Evolutionary conservation across 495 filamentous ascomycete genomes (phyloP).

Genomic region (Neurospora tetrasperma): DNA sequence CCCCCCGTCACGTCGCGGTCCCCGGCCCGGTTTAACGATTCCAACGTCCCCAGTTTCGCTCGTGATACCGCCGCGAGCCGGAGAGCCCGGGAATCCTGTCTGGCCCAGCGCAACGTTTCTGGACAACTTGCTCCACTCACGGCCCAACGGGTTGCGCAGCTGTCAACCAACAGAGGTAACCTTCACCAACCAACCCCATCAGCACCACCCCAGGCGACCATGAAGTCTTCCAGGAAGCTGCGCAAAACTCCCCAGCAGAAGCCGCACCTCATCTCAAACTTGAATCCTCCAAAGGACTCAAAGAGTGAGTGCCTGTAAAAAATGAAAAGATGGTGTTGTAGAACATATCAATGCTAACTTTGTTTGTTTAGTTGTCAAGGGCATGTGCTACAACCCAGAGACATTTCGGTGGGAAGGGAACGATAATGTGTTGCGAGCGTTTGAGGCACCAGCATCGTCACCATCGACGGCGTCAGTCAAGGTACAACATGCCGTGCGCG

Average conservation of each 20-base stretch:
- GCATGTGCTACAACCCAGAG: slow-evolving; percentile 86
- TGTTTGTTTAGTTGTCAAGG: slow-evolving; percentile 58
- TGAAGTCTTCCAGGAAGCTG: slow-evolving; percentile 43
- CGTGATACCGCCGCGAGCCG: slow-evolving; percentile 87
- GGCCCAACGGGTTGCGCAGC: slow-evolving; percentile 72
- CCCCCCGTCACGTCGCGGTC: slow-evolving; percentile 44
- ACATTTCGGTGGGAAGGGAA: slow-evolving; percentile 93
- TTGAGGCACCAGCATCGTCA: slow-evolving; percentile 49
- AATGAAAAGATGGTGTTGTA: neutral
- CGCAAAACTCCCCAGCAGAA: slow-evolving; percentile 43
- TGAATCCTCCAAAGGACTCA: slow-evolving; percentile 36
- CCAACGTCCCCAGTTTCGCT: slow-evolving; percentile 66
- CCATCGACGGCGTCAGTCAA: slow-evolving; percentile 31
- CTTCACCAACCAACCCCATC: slow-evolving; percentile 18
- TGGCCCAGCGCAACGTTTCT: slow-evolving; percentile 45
- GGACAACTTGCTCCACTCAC: slow-evolving; percentile 54
- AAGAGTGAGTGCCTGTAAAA: slow-evolving; percentile 29
- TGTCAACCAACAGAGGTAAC: slow-evolving; percentile 43
- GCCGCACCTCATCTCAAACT: slow-evolving; percentile 40
- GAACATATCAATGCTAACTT: slow-evolving; percentile 11
- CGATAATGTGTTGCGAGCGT: slow-evolving; percentile 68
- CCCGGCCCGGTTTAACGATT: slow-evolving; percentile 39
- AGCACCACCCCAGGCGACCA: slow-evolving; percentile 18
- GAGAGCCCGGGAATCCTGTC: slow-evolving; percentile 78
- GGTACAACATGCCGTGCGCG: slow-evolving; percentile 38